Evolutionary conservation across 345 rosid species (phyloP).

Genomic region (Leavenworthia alabamica): DNA sequence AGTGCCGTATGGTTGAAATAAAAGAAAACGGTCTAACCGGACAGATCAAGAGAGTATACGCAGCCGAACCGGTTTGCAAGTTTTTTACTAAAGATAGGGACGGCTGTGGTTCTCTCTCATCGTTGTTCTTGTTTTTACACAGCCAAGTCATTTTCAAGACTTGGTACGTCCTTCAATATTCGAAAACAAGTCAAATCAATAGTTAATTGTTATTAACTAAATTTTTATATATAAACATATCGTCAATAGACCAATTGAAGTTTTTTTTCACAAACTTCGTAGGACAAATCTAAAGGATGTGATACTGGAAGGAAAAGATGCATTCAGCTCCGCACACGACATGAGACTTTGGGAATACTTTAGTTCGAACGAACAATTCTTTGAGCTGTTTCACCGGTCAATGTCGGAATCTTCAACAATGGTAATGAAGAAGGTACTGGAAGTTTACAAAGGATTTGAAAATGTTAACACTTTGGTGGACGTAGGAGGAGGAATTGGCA

Average conservation of each 20-base stretch:
- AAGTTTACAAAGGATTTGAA: conserved; percentile 48
- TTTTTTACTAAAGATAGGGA: conserved; percentile 15
- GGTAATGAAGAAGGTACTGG: conserved; percentile 40
- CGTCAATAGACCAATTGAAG: neutral
- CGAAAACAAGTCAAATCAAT: neutral
- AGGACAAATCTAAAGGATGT: conserved; percentile 45
- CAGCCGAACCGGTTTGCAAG: conserved; percentile 25
- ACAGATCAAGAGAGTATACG: conserved; percentile 5
- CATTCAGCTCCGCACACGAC: conserved; percentile 51
- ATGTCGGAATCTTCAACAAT: conserved; percentile 41
- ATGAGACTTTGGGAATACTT: conserved; percentile 42
- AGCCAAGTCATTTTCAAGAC: conserved; percentile 16
- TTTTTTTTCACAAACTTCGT: no score
- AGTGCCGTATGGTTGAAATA: conserved; percentile 22
- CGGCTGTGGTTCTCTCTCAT: conserved; percentile 13
- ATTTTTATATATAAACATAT: neutral
- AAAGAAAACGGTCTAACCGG: neutral
- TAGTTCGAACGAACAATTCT: conserved; percentile 34
- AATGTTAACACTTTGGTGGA: conserved; percentile 43
- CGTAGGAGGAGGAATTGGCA: conserved; percentile 61
- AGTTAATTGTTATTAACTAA: neutral
- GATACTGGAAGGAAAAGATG: conserved; percentile 45
- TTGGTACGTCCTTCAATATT: conserved; percentile 9
- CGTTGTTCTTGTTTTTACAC: conserved; percentile 12
- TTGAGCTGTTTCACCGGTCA: conserved; percentile 38